Base-by-base conservation (phyloP, 176 grass and related monocot species). In the Urochloa ruziziensis region DNA sequence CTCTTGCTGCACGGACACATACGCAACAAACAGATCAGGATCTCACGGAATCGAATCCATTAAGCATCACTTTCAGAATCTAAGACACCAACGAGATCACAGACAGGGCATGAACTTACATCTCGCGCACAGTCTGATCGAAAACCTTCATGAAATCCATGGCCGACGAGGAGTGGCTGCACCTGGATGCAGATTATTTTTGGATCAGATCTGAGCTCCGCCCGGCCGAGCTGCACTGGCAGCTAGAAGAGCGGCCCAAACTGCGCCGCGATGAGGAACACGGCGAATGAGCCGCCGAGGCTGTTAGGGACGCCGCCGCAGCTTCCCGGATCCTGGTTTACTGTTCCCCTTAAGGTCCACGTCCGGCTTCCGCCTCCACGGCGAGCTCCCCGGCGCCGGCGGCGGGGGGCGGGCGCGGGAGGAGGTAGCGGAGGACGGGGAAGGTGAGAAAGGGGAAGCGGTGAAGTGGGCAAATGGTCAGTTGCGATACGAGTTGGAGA, bases 91-190 rank as follows among this genome's bases (percentile, higher is more conserved):
- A 1, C 15, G 47, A 82, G 78, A 76, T 24, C 30, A 76, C 12
- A 74, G 67, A 18, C 63, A 49, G 10, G 73, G 23, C 39, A 63
- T 42, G 47, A 80, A 75, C 91, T 99, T 85, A 99, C 97, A 99
- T 94, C 64, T 99, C 97, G 43, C 97, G 91, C 23, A 99, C 97
- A 16, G 96, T 90, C 88, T 99, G 93, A 85, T 99, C 93, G 75
- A 99, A 85, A 78, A 94, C 91, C 89, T 96, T 99, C 91, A 99
- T 94, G 81, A 99, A 96, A 92, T 99, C 97, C 97, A 99, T 99
- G 35, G 75, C 57, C 40, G 17, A 17, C 1, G 13, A 46, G 17
- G 66, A 30, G 21, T 28, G 17, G 7, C 30, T 56, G n/a, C 51
- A n/a, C 2, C 52, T 12, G 18, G 15, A 4, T 35, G 44, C 24